Evolutionary conservation across 441 rosid species (phyloP).

Genomic region (Geranium incanum): DNA sequence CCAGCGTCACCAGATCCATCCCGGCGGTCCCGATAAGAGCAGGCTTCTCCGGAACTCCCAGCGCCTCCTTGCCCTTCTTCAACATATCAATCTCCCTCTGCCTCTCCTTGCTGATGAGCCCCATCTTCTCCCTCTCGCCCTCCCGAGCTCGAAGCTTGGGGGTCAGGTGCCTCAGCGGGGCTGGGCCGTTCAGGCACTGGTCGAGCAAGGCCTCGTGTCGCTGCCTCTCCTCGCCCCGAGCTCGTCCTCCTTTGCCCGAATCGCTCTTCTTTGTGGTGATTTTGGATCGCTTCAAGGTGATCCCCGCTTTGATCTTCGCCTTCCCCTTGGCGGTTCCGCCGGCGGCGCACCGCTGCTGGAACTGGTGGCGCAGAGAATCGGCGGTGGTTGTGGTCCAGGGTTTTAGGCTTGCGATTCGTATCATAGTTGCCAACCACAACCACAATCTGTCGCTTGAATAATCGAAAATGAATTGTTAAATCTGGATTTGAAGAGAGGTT

Average conservation of each 20-base stretch:
- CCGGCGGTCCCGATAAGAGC: constrained; percentile 61
- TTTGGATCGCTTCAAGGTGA: constrained; percentile 51
- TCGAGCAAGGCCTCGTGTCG: constrained; percentile 37
- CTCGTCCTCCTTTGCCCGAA: constrained; percentile 13
- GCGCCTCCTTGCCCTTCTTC: constrained; percentile 53
- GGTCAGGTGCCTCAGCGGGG: constrained; percentile 55
- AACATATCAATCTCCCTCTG: constrained; percentile 56
- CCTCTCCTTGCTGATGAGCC: constrained; percentile 57
- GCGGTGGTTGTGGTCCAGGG: too few species aligned
- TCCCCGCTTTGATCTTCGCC: constrained; percentile 48
- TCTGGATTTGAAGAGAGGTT: too few species aligned
- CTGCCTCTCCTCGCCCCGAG: constrained; percentile 34
- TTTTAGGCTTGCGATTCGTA: too few species aligned
- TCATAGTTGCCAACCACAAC: too few species aligned
- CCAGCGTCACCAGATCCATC: constrained; percentile 57
- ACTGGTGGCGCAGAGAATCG: constrained; percentile 19
- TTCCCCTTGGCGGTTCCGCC: constrained; percentile 85
- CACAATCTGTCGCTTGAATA: too few species aligned
- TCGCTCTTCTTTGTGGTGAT: constrained; percentile 39
- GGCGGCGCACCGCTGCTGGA: constrained; percentile 61
- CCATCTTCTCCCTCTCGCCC: constrained; percentile 68
- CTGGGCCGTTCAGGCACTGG: constrained; percentile 64
- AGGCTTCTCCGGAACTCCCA: constrained; percentile 56
- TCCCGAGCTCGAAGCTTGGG: constrained; percentile 52
- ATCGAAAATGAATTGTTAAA: too few species aligned